Percentiles rank a stretch among this genome's conserved stretches.
Evolutionary conservation across 345 rosid species (phyloP).

Genomic region (Litchi chinensis): DNA sequence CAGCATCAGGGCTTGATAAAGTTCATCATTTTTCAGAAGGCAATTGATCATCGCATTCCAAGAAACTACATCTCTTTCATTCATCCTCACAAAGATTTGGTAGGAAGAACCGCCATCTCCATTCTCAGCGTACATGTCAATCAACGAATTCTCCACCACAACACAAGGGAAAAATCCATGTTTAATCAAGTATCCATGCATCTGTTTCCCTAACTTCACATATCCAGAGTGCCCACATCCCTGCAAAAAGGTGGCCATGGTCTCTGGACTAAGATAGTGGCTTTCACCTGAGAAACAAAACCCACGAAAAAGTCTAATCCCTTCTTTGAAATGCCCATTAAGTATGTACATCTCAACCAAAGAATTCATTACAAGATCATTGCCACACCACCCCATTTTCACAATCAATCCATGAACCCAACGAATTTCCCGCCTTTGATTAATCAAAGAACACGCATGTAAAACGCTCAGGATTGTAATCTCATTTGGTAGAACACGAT

Average conservation of each 20-base stretch:
- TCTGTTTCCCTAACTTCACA: constrained; percentile 45
- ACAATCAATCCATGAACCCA: constrained; percentile 37
- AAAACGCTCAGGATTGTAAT: constrained; percentile 48
- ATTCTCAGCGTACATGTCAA: constrained; percentile 31
- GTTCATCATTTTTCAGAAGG: constrained; percentile 28
- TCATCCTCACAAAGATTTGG: constrained; percentile 31
- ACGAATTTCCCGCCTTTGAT: constrained; percentile 11
- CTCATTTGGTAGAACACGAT: constrained; percentile 44
- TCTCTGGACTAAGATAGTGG: constrained; percentile 27
- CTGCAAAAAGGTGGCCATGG: constrained; percentile 37
- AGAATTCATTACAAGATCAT: constrained; percentile 35
- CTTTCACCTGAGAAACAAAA: constrained; percentile 27
- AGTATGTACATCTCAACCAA: constrained; percentile 33
- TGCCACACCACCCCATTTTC: constrained; percentile 29
- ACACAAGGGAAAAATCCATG: constrained; percentile 22
- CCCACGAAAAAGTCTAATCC: constrained; percentile 24
- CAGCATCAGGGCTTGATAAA: constrained; percentile 27
- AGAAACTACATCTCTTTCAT: constrained; percentile 28
- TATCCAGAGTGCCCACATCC: constrained; percentile 20
- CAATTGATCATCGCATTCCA: constrained; percentile 38
- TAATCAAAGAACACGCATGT: constrained; percentile 38
- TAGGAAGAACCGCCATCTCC: constrained; percentile 20
- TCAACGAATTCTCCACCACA: constrained; percentile 34
- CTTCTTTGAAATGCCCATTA: constrained; percentile 35
- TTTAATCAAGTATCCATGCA: constrained; percentile 49